Percentiles rank a stretch among this genome's conserved stretches.
phyloP scores from a whole-genome alignment of 495 filamentous ascomycete genomes.

The Hypoxylon rickii region DNA sequence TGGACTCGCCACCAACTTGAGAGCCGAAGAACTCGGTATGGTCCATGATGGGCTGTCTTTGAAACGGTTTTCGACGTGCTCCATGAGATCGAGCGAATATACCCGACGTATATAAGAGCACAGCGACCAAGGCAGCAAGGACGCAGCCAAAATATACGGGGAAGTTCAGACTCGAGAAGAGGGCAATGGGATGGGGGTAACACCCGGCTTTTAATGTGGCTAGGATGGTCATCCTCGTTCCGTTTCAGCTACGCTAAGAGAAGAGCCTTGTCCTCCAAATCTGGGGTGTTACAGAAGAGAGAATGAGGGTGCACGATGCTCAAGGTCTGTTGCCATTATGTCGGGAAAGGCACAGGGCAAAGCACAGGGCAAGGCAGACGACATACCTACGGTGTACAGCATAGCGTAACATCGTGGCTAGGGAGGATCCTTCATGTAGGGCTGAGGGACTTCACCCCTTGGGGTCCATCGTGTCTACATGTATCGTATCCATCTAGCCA shows the following conservation, averaged over 20 bases:
- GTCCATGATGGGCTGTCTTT: slow-evolving; percentile 15
- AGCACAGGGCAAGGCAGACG: no score
- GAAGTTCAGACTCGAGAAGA: slow-evolving; percentile 16
- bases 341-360: slow-evolving; percentile 17
- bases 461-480: no score
- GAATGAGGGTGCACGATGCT: slow-evolving; percentile 4
- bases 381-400: no score
- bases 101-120: slow-evolving; percentile 18
- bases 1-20: slow-evolving; percentile 53
- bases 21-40: slow-evolving; percentile 54
- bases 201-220: slow-evolving; percentile 16
- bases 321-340: neutral
- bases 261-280: slow-evolving; percentile 1
- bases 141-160: slow-evolving; percentile 13
- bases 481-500: no score
- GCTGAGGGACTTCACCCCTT: slow-evolving; percentile 20
- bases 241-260: slow-evolving; percentile 10
- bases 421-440: slow-evolving; percentile 16
- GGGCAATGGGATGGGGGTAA: slow-evolving; percentile 2
- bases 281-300: slow-evolving; percentile 1
- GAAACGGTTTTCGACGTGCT: neutral
- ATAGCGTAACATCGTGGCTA: slow-evolving; percentile 29
- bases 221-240: slow-evolving; percentile 21
- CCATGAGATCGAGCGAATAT: slow-evolving; percentile 24
- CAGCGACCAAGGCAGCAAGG: slow-evolving; percentile 13